Evolutionary conservation across 805 yeast genomes (phyloP).

Genomic region (Citeromyces matritensis): DNA sequence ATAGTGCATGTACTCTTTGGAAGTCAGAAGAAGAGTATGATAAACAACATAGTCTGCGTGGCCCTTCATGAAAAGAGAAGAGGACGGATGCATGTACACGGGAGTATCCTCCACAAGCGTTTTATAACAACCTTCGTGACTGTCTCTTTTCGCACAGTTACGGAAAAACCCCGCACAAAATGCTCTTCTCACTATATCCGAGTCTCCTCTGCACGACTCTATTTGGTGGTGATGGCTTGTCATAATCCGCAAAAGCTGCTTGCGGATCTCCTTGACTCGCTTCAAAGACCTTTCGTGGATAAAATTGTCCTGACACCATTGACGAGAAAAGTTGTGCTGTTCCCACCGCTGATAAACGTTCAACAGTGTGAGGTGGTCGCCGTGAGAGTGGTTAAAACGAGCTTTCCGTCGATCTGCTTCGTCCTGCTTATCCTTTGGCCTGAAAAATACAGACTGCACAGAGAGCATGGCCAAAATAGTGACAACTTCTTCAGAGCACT

Average conservation of each 20-base stretch:
- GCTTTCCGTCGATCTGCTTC: slow-evolving; percentile 68
- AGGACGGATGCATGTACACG: slow-evolving; percentile 80
- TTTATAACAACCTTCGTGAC: slow-evolving; percentile 35
- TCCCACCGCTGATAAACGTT: slow-evolving; percentile 76
- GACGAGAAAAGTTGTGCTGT: slow-evolving; percentile 33
- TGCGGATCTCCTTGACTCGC: slow-evolving; percentile 68
- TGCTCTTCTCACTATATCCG: slow-evolving; percentile 44
- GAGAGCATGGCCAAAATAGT: slow-evolving; percentile 85
- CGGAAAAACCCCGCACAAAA: slow-evolving; percentile 56
- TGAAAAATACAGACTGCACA: slow-evolving; percentile 64
- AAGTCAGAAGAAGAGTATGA: slow-evolving; percentile 69
- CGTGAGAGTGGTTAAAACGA: slow-evolving; percentile 58
- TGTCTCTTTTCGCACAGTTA: slow-evolving; percentile 50
- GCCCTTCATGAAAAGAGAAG: slow-evolving; percentile 38
- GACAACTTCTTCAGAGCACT: slow-evolving; percentile 68
- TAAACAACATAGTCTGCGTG: slow-evolving; percentile 68
- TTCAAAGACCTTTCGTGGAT: slow-evolving; percentile 66
- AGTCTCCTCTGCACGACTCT: slow-evolving; percentile 35
- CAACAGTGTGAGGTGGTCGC: slow-evolving; percentile 74
- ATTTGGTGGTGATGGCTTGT: slow-evolving; percentile 27
- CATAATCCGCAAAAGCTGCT: slow-evolving; percentile 50
- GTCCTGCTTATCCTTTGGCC: slow-evolving; percentile 52
- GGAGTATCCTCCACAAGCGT: slow-evolving; percentile 55
- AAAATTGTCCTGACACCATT: slow-evolving; percentile 73
- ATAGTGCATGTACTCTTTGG: slow-evolving; percentile 86